phyloP scores from a whole-genome alignment of 2,329 filamentous ascomycete genomes.

The Fusarium gaditjirri region DNA sequence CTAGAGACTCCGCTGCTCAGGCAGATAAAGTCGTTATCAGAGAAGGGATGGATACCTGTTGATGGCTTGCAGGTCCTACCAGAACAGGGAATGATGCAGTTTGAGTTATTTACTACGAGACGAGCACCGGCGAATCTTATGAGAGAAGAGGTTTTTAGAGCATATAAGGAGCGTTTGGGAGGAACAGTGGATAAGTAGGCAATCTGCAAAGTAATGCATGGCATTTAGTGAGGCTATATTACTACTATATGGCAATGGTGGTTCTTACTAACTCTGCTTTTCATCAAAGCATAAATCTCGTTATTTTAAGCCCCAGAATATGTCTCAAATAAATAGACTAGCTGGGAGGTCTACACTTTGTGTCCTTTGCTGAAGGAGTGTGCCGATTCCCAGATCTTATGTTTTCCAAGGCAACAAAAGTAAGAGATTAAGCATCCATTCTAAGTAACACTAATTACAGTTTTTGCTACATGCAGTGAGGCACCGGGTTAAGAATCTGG shows the following conservation, averaged over 20 bases:
- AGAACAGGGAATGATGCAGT: slow-evolving; percentile 23
- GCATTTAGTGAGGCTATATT: neutral
- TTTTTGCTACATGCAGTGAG: accelerated
- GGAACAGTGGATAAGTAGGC: neutral
- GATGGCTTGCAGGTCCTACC: slow-evolving; percentile 12
- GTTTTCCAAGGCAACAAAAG: too few relatives aligned
- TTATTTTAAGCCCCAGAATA: too few relatives aligned
- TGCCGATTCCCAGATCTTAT: too few relatives aligned
- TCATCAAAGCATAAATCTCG: neutral
- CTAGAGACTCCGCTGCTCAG: neutral
- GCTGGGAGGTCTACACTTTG: too few relatives aligned
- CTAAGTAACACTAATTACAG: too few relatives aligned
- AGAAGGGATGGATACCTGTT: slow-evolving; percentile 8
- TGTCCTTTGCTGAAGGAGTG: too few relatives aligned
- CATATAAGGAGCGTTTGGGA: neutral
- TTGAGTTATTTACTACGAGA: slow-evolving; percentile 9
- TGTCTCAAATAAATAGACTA: too few relatives aligned
- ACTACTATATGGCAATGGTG: neutral
- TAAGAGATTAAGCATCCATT: too few relatives aligned
- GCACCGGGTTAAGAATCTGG: neutral
- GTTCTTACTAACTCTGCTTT: too few relatives aligned
- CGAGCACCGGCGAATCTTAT: neutral
- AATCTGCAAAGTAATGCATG: neutral
- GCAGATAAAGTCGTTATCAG: neutral
- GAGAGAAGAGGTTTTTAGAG: neutral